A percentile compares a stretch with the other conserved stretches of the same genome.
These are phyloP conservation scores for Blastomyces gilchristii DNA, from an alignment of 2,329 filamentous ascomycete species.

Conservation along the genomic window DNA sequence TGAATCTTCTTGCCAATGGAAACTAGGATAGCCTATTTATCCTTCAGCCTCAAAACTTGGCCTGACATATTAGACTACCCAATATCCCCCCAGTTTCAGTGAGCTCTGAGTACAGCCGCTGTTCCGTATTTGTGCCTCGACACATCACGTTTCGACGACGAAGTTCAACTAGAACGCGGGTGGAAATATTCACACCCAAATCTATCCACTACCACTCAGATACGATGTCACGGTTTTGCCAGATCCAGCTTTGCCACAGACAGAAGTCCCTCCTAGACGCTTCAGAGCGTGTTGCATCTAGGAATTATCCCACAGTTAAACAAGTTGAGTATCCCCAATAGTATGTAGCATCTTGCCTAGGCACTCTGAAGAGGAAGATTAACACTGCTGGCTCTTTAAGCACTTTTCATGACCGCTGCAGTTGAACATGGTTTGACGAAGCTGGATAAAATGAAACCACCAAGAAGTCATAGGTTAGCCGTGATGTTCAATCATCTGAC, in stretches of 20 bases:
- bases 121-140: conserved; percentile 6
- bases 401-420: conserved; percentile 15
- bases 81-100: background rate
- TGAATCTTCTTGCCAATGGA: background rate
- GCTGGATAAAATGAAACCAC: background rate
- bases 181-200: conserved; percentile 40
- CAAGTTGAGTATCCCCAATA: conserved; percentile 30
- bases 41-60: background rate
- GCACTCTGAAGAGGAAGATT: conserved; percentile 11
- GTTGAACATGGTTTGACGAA: background rate
- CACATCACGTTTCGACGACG: conserved; percentile 19
- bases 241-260: conserved; percentile 36
- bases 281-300: conserved; percentile 36
- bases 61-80: background rate
- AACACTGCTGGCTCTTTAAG: conserved; percentile 32
- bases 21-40: background rate
- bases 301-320: conserved; percentile 27
- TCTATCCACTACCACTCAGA: conserved; percentile 42
- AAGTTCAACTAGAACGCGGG: conserved; percentile 29
- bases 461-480: too few relatives aligned
- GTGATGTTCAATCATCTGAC: too few relatives aligned
- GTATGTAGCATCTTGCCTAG: conserved; percentile 14
- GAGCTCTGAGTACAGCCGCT: background rate
- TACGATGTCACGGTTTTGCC: conserved; percentile 43
- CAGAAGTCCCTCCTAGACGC: conserved; percentile 40